Evolutionary conservation across 1,284 basidiomycete genomes (phyloP).

Genomic region (Trichosporon ovoides): DNA sequence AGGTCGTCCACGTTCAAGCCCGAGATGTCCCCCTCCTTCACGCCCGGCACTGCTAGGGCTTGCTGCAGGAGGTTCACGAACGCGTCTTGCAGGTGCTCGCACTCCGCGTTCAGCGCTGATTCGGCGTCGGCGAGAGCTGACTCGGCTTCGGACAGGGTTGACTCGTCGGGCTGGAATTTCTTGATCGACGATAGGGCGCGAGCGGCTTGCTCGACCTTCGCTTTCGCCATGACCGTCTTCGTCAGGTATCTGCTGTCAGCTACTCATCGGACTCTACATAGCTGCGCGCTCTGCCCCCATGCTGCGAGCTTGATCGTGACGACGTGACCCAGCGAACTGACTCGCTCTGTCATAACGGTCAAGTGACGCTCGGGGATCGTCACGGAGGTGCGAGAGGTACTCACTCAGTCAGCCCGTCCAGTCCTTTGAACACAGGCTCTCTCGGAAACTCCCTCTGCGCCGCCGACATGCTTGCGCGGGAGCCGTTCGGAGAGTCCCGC

Average conservation of each 20-base stretch:
- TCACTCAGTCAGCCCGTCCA: background rate
- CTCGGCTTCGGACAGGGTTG: background rate
- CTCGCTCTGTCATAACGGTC: too few relatives aligned
- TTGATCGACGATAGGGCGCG: background rate
- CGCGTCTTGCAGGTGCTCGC: background rate
- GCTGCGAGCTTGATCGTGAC: too few relatives aligned
- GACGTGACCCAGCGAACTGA: too few relatives aligned
- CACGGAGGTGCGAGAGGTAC: background rate
- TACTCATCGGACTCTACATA: too few relatives aligned
- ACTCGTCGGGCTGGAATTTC: background rate
- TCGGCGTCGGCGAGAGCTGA: background rate
- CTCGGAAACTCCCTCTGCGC: background rate
- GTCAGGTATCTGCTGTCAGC: background rate
- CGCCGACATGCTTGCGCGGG: background rate
- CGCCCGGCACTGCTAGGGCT: background rate
- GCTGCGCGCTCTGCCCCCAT: too few relatives aligned
- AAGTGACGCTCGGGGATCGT: too few relatives aligned
- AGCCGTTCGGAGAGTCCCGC: background rate
- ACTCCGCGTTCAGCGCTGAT: background rate
- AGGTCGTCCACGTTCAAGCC: background rate
- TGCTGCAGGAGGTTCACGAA: conserved; percentile 6
- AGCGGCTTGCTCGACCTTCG: background rate
- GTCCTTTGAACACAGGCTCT: background rate
- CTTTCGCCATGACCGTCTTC: background rate
- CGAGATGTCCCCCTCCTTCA: background rate